These are phyloP conservation scores for Pseudovirgaria hyperparasitica DNA, from an alignment of 2,329 filamentous ascomycete species.

Conservation along the genomic window DNA sequence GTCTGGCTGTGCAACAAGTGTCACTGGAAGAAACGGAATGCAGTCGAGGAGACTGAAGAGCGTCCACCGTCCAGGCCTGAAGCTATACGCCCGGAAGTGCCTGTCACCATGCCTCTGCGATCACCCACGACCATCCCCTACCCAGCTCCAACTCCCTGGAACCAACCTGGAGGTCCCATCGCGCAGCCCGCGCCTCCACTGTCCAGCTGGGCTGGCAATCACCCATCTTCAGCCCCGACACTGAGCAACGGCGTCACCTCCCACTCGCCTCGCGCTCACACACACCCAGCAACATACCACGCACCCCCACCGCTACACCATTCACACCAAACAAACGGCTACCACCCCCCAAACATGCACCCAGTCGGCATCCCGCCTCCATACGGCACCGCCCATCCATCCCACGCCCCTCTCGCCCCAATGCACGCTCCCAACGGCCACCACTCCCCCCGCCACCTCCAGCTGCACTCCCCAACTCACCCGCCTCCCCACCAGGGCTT, in stretches of 20 bases:
- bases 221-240: too few species aligned
- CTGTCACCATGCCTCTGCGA: slow-evolving; percentile 4
- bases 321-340: slow-evolving; percentile 19
- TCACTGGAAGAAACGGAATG: slow-evolving; percentile 31
- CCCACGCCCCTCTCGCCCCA: slow-evolving; percentile 18
- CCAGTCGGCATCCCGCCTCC: too few species aligned
- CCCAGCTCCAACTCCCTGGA: too few species aligned
- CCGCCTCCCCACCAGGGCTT: too few species aligned
- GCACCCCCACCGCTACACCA: slow-evolving; percentile 12
- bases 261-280: slow-evolving; percentile 8
- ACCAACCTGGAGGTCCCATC: too few species aligned
- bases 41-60: slow-evolving; percentile 16
- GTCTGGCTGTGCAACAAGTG: slow-evolving; percentile 36
- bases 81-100: slow-evolving; percentile 9
- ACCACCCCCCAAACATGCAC: slow-evolving; percentile 17
- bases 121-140: slow-evolving; percentile 22
- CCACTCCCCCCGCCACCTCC: slow-evolving; percentile 9
- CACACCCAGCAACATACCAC: slow-evolving; percentile 19
- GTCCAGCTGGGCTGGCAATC: too few species aligned
- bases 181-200: too few species aligned
- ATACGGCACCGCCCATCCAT: too few species aligned
- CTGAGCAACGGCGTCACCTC: too few species aligned
- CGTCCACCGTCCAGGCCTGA: too few species aligned
- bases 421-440: slow-evolving; percentile 9
- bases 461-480: slow-evolving; percentile 8